Evolutionary conservation across 345 rosid genomes (phyloP).

Genomic region (Turritis glabra): DNA sequence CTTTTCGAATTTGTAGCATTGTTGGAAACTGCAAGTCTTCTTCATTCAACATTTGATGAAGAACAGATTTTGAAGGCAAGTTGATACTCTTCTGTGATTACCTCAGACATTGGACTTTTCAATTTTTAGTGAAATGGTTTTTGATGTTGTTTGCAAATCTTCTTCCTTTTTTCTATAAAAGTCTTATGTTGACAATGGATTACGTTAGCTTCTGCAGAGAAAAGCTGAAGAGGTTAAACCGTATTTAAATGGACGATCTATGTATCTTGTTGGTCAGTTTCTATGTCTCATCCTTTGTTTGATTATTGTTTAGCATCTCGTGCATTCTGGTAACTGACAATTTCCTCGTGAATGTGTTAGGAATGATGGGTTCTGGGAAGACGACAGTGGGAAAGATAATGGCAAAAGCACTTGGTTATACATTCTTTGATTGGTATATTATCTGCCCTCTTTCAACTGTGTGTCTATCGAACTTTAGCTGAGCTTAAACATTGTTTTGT

Average conservation of each 20-base stretch:
- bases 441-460: neutral
- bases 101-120: neutral
- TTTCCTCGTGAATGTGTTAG: slow-evolving; percentile 40
- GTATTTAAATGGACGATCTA: slow-evolving; percentile 68
- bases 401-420: slow-evolving; percentile 63
- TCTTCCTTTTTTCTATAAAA: neutral
- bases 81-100: neutral
- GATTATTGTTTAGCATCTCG: slow-evolving; percentile 5
- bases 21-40: slow-evolving; percentile 54
- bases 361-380: slow-evolving; percentile 99
- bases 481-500: slow-evolving; percentile 22
- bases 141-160: neutral
- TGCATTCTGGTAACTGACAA: neutral
- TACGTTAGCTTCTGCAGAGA: slow-evolving; percentile 53
- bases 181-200: slow-evolving; percentile 36
- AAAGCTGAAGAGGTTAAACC: slow-evolving; percentile 73
- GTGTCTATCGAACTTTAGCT: neutral
- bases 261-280: slow-evolving; percentile 93
- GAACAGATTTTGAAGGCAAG: slow-evolving; percentile 64
- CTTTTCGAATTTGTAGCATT: slow-evolving; percentile 54
- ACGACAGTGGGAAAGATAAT: slow-evolving; percentile 85
- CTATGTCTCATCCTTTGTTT: slow-evolving; percentile 26
- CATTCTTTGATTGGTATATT: slow-evolving; percentile 77
- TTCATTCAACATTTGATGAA: slow-evolving; percentile 50
- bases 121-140: slow-evolving; percentile 2